Evolutionary conservation across 2,329 filamentous ascomycete genomes (phyloP), one percentile per base, ranked within the genome.

Genomic region (Neofusicoccum cordaticola): DNA sequence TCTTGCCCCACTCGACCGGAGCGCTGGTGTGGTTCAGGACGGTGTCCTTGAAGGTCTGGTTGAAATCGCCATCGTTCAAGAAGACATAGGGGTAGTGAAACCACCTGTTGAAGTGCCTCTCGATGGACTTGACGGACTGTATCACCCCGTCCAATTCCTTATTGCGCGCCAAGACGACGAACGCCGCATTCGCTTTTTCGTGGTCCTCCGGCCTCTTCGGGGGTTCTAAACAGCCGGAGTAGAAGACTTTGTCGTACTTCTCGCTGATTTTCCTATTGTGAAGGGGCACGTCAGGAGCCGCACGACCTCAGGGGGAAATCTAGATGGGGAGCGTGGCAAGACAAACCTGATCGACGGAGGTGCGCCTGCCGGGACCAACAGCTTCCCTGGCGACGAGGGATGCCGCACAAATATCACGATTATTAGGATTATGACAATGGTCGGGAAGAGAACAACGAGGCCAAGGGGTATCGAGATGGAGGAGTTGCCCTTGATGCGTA

Each of bases 11-110:
- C 79, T 99, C 94, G 63, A 97, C 91, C 0, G 85, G 79, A 39
- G 85, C 86, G 62, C 91, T 96, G n/a, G 93, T 97, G 79, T 99
- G 92, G 74, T 97, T 97, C 73, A 84, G 81, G 65, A 99, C 87
- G 0, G 88, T 89, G 71, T 94, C 90, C 77, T 92, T 96, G 85
- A 99, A 99, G 12, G 89, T 91, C 73, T 92, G 87, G 79, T 98
- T 93, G 85, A 99, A 99, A 65, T 98, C 93, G 68, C 90, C 95
- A 73, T 99, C 94, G 79, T 99, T 99, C 70, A 99, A 83, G 78
- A 99, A 98, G 70, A 98, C 94, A 75, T 98, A 99, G 31, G 95
- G 95, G 77, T 99, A 99, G 79, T 98, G 88, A 77, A 93, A 99
- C 93, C 94, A 99, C 70, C 93, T 88, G 80, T 99, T 99, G 86